Evolutionary conservation across 345 rosid species (phyloP), one percentile per base, ranked within the genome.

Genomic region (Salix brachista): DNA sequence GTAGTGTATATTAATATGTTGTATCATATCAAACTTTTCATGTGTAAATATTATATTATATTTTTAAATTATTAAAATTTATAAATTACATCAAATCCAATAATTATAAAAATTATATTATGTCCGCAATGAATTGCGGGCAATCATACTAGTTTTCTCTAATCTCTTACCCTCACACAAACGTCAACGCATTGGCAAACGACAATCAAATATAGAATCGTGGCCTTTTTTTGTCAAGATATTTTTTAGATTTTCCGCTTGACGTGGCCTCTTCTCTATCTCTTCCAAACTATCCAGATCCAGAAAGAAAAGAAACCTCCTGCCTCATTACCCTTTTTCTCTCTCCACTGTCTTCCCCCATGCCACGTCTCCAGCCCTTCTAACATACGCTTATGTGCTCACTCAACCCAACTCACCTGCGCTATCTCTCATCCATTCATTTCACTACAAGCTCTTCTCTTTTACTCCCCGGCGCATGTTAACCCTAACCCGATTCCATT

Each of bases 181-280:
- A 39, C 41, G 44, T 10, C 44, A 41, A 41, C 44, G 4, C 44
- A 3, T 41, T 10, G 13, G 50, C 50, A 46, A 4, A 46, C 14
- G 18, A 16, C 17, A 46, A 46, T 46, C 5, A 46, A 46, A 46
- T 46, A 46, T 0, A 44, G 50, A 44, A 13, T 46, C 16, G 50
- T 46, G 16, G 16, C 14, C 4, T 46, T 46, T 46, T 13, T 46
- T 46, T 13, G 3, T 0, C 3, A 41, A 41, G 44, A 41, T 41
- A 41, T 46, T 46, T 23, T 62, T 50, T 25, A 1, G 13, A 37
- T 56, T 69, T 69, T 41, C 2, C 46, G 56, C 34, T 6, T 85
- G 91, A 87, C 92, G 92, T 90, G 94, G 94, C 86, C 65, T 73
- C 66, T 70, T 85, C 84, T 81, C 75, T 69, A 86, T 89, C 94